Evolutionary conservation across 768 basidiomycete genomes (phyloP).

Genomic region (Phaeolepiota aurea): DNA sequence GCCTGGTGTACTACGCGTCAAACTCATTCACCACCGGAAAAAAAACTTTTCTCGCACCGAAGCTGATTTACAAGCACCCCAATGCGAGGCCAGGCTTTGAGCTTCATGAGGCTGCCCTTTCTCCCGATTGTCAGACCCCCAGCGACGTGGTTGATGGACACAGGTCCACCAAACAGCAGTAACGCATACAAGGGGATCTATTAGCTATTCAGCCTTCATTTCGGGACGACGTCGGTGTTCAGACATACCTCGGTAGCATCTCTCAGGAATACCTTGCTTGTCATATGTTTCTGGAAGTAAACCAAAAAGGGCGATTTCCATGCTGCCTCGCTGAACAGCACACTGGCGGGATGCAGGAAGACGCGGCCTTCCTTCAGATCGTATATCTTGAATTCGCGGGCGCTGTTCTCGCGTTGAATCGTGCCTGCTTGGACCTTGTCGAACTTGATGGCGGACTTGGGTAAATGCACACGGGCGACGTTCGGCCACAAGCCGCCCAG

Average conservation of each 20-base stretch:
- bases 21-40: not conserved
- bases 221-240: not conserved
- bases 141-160: conserved; percentile 70
- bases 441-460: conserved; percentile 68
- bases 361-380: conserved; percentile 61
- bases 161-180: conserved; percentile 75
- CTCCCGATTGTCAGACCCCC: conserved; percentile 65
- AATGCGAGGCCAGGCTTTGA: conserved; percentile 85
- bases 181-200: conserved; percentile 86
- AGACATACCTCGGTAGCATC: conserved; percentile 75
- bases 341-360: conserved; percentile 78
- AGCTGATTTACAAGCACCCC: conserved; percentile 85
- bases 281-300: conserved; percentile 78
- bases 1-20: conserved; percentile 27
- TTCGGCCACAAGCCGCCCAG: conserved; percentile 86
- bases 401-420: conserved; percentile 76
- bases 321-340: conserved; percentile 61
- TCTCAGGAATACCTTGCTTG: conserved; percentile 77
- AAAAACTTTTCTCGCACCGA: conserved; percentile 33
- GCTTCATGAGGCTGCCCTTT: conserved; percentile 43
- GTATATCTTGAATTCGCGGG: conserved; percentile 77
- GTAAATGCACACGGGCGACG: conserved; percentile 69
- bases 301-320: conserved; percentile 78
- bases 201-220: no score
- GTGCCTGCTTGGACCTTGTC: conserved; percentile 81